A percentile compares a stretch with the other conserved stretches of the same genome.
phyloP scores from a whole-genome alignment of 148 eudicot species.

The Amaranthus cruentus region DNA sequence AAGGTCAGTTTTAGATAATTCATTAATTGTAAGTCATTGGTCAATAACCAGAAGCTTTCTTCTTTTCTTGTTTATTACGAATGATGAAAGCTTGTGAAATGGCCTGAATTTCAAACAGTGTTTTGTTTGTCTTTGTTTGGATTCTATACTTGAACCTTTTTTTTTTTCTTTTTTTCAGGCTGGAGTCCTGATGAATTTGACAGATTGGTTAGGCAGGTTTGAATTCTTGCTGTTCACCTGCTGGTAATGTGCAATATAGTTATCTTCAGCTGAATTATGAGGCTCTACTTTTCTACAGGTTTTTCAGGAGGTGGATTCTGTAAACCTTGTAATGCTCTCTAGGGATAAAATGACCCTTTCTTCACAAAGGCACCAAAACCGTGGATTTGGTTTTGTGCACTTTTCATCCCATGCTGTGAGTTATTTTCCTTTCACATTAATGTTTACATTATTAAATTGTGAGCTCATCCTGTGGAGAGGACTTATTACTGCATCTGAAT shows the following conservation, averaged over 20 bases:
- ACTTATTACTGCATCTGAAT: slow-evolving; percentile 51
- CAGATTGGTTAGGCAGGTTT: slow-evolving; percentile 52
- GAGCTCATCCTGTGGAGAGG: slow-evolving; percentile 18
- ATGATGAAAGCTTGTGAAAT: neutral
- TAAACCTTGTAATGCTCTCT: slow-evolving; percentile 46
- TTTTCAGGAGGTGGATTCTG: slow-evolving; percentile 57
- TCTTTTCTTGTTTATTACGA: slow-evolving; percentile 4
- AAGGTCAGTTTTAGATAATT: slow-evolving; percentile 41
- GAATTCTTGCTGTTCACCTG: slow-evolving; percentile 6
- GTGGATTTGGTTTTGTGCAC: slow-evolving; percentile 70
- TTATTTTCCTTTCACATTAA: slow-evolving; percentile 10
- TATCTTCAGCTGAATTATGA: neutral
- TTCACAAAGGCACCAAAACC: slow-evolving; percentile 48
- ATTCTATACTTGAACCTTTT: slow-evolving; percentile 9
- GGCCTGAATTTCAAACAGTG: neutral
- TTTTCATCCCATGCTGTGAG: slow-evolving; percentile 73
- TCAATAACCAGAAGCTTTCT: slow-evolving; percentile 2
- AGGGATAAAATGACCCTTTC: slow-evolving; percentile 28
- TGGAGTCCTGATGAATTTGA: slow-evolving; percentile 62
- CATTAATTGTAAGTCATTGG: neutral
- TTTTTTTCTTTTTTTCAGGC: slow-evolving; percentile 30
- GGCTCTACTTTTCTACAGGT: slow-evolving; percentile 32
- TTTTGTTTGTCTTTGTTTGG: neutral
- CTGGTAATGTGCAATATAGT: neutral
- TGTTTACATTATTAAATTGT: neutral